These are phyloP conservation scores for Saccharomycopsis babjevae DNA, from an alignment of 805 yeast species.

Conservation along the genomic window DNA sequence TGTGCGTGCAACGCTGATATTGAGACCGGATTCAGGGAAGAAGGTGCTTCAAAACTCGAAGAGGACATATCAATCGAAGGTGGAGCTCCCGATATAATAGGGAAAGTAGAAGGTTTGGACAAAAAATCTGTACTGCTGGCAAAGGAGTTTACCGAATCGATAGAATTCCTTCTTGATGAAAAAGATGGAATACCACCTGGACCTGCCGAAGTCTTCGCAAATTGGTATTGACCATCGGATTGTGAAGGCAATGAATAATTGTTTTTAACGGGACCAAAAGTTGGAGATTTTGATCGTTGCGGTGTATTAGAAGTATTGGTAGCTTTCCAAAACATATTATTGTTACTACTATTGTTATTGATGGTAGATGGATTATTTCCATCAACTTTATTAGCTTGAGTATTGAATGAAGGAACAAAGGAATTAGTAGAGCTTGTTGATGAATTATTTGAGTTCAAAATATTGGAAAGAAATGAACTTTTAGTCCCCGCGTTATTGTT, in stretches of 20 bases:
- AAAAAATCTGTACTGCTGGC: constrained; percentile 32
- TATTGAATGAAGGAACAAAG: not conserved
- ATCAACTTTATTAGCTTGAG: not conserved
- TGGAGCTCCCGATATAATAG: not conserved
- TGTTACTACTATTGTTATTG: constrained; percentile 10
- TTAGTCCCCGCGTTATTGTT: not conserved
- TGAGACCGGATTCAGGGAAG: not conserved
- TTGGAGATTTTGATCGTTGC: not conserved
- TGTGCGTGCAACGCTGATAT: not conserved
- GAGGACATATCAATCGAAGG: not conserved
- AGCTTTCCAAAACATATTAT: constrained; percentile 51
- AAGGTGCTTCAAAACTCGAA: not conserved
- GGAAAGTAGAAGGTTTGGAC: not conserved
- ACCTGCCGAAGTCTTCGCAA: not conserved
- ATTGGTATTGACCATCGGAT: not conserved
- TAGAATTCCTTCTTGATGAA: constrained; percentile 28
- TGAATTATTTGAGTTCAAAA: not conserved
- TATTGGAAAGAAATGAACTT: not conserved
- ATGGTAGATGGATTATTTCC: not conserved
- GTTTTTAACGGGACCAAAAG: not conserved
- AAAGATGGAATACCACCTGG: not conserved
- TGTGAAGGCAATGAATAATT: not conserved
- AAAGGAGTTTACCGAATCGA: constrained; percentile 41
- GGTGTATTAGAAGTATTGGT: not conserved
- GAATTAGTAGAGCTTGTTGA: not conserved